Percentiles rank a stretch among this genome's conserved stretches.
Evolutionary conservation across 1,284 basidiomycete species (phyloP).

Genomic region (Apiotrichum laibachii): DNA sequence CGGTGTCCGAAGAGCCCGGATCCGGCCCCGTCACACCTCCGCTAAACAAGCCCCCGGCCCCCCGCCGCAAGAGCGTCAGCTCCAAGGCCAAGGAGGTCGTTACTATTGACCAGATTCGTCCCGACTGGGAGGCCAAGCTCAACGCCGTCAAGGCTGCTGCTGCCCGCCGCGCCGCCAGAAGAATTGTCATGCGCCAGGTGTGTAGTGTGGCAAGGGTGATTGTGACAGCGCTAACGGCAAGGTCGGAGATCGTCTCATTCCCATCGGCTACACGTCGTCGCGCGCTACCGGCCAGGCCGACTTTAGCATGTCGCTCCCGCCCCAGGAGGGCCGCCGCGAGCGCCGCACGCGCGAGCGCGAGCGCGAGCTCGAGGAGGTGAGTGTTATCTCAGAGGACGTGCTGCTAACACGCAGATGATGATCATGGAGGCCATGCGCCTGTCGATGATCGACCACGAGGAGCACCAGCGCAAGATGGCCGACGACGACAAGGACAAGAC

Average conservation of each 20-base stretch:
- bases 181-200: slow-evolving; percentile 93
- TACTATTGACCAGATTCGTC: slow-evolving; percentile 86
- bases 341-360: slow-evolving; percentile 52
- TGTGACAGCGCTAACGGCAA: slow-evolving; percentile 4
- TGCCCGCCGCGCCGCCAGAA: slow-evolving; percentile 81
- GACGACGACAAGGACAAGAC: slow-evolving; percentile 22
- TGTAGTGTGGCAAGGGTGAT: not conserved
- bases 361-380: slow-evolving; percentile 82
- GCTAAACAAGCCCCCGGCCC: slow-evolving; percentile 1
- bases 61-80: slow-evolving; percentile 53
- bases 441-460: slow-evolving; percentile 81
- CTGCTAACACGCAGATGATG: slow-evolving; percentile 67
- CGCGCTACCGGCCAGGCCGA: slow-evolving; percentile 48
- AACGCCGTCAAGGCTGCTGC: slow-evolving; percentile 84
- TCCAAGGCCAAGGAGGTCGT: slow-evolving; percentile 68
- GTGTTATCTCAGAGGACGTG: slow-evolving; percentile 25
- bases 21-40: not conserved
- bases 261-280: slow-evolving; percentile 79
- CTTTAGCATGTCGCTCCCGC: slow-evolving; percentile 43
- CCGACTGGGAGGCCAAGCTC: slow-evolving; percentile 91
- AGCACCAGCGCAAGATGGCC: slow-evolving; percentile 50
- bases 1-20: slow-evolving; percentile 6
- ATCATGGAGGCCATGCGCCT: slow-evolving; percentile 98
- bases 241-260: slow-evolving; percentile 93
- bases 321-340: slow-evolving; percentile 13